Base-by-base conservation (phyloP, 139 green algal genomes). In the Tetraselmis striata region DNA sequence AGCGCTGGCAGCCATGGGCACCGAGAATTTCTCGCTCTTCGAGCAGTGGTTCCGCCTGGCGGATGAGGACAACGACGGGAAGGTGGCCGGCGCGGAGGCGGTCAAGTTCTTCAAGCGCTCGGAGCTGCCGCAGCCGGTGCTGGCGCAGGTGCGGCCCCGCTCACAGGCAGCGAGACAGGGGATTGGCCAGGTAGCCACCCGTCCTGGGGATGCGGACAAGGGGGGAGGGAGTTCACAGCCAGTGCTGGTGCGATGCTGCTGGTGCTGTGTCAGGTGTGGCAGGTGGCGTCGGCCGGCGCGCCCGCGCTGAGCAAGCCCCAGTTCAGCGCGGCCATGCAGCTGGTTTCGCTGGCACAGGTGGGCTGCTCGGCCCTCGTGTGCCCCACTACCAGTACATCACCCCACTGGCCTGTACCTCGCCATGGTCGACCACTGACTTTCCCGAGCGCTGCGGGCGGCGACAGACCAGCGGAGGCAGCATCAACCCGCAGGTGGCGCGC, bases 191-290 rank as follows among this genome's bases (percentile, higher is more conserved):
- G n/a, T n/a, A n/a, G n/a, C n/a, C n/a, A n/a, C n/a, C n/a, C n/a
- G n/a, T n/a, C n/a, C n/a, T n/a, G n/a, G n/a, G n/a, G n/a, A n/a
- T n/a, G n/a, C n/a, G n/a, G n/a, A n/a, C n/a, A n/a, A n/a, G n/a
- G n/a, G n/a, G n/a, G n/a, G n/a, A n/a, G n/a, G n/a, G n/a, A n/a
- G n/a, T n/a, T n/a, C n/a, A n/a, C n/a, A n/a, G n/a, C n/a, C n/a
- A n/a, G n/a, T n/a, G n/a, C n/a, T n/a, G n/a, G n/a, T n/a, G n/a
- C n/a, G n/a, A n/a, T n/a, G n/a, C n/a, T n/a, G n/a, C n/a, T n/a
- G n/a, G n/a, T n/a, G n/a, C n/a, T n/a, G n/a, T n/a, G n/a, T n/a
- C 88, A 97, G 93, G 90, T 98, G 27, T 98, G 94, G 94, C 91
- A 96, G 30, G 81, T 92, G 31, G 91, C 95, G 1, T 93, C 92